Base-by-base conservation (phyloP, 2,329 filamentous ascomycete genomes). In the Bisporella sp. region DNA sequence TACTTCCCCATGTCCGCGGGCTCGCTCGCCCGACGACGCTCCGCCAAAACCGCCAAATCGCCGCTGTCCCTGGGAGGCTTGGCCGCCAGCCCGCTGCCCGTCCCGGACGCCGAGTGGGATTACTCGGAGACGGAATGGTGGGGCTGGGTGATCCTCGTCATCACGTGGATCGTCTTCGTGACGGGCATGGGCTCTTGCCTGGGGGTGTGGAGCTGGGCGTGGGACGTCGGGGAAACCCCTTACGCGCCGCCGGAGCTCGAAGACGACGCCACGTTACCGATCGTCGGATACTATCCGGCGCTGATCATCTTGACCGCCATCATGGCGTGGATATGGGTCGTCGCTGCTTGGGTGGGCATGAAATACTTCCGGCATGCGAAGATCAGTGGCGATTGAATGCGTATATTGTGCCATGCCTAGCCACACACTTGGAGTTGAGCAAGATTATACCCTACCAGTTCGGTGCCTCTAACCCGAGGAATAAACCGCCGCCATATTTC, bases 281-380 rank as follows among this genome's bases (percentile, higher is more conserved):
- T 99, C 62, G 88, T 95, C 8, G 93, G 95, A 7, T 99, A 99
- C 69, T 99, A 99, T 70, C 93, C 93, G 29, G 89, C 91, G 8
- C 72, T 99, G 62, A 87, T 97, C 57, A 93, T 97, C 52, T 73
- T 97, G 59, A 96, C 92, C 4, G 85, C 84, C 45, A 88, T 99
- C 31, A 96, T 99, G 88, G 90, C 91, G 13, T 99, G 93, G 93
- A 89, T 97, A 5, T 99, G 93, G 93, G 93, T 97, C 13, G 82
- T 96, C 9, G 84, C 95, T 51, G 93, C 95, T 8, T 99, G 93
- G 93, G 85, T 97, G 45, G 93, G 93, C 29, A 97, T 99, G 92
- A 99, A 99, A 68, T 97, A 97, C 69, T 99, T 99, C 66, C 83
- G 91, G 60, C 93, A 99, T 74, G 92, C 93, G 33, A 96, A 96